Conservation (phyloP, 2,329 filamentous ascomycete species). For the Diatrype stigma region DNA sequence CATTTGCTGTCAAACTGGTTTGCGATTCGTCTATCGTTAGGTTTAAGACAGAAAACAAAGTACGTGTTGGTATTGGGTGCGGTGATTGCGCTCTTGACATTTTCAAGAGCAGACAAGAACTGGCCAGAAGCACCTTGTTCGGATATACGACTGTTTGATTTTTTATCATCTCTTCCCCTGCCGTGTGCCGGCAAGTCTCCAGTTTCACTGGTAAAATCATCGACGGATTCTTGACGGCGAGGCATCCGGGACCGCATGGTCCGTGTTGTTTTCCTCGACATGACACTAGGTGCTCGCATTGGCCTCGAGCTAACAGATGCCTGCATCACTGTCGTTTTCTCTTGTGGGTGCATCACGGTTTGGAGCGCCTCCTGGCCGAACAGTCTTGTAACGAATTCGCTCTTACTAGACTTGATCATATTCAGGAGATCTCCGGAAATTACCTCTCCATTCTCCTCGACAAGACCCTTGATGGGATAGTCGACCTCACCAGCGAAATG, state of each 20-base stretch:
- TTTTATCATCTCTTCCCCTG: slow-evolving; percentile 26
- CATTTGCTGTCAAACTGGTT: slow-evolving; percentile 99
- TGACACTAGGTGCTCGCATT: slow-evolving; percentile 86
- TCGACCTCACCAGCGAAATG: slow-evolving; percentile 97
- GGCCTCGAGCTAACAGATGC: slow-evolving; percentile 95
- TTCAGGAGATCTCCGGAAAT: slow-evolving; percentile 96
- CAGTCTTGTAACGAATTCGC: slow-evolving; percentile 80
- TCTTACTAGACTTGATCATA: slow-evolving; percentile 82
- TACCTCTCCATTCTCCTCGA: slow-evolving; percentile 94
- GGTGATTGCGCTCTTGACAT: slow-evolving; percentile 81
- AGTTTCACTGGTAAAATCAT: slow-evolving; percentile 48
- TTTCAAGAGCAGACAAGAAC: slow-evolving; percentile 83
- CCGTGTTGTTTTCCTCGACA: slow-evolving; percentile 65
- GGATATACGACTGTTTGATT: slow-evolving; percentile 39
- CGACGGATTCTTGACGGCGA: slow-evolving; percentile 39
- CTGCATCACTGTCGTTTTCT: slow-evolving; percentile 87
- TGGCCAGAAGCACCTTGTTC: slow-evolving; percentile 90
- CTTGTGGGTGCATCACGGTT: slow-evolving; percentile 88
- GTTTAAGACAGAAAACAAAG: slow-evolving; percentile 95
- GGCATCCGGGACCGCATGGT: slow-evolving; percentile 31
- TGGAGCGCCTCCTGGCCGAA: slow-evolving; percentile 96
- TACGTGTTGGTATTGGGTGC: slow-evolving; percentile 85
- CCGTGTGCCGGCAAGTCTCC: slow-evolving; percentile 30
- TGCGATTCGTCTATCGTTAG: slow-evolving; percentile 92
- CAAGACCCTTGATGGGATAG: slow-evolving; percentile 78